Evolutionary conservation across 2,329 filamentous ascomycete genomes (phyloP).

Genomic region (Clonostachys rhizophaga): DNA sequence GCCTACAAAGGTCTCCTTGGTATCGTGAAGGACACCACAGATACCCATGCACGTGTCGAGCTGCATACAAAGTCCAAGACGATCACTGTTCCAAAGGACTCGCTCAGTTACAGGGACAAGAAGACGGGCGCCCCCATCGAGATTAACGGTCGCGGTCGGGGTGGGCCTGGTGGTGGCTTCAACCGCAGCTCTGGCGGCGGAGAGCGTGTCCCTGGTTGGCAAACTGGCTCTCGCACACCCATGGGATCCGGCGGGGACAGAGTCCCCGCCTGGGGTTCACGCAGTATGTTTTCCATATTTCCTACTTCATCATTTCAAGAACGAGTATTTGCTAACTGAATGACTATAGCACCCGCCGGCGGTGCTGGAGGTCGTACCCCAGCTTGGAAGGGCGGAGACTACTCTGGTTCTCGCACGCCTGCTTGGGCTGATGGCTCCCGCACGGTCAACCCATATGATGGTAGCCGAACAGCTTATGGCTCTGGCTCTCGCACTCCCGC

Average conservation of each 20-base stretch:
- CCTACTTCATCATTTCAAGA: not conserved
- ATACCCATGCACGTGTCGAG: conserved; percentile 81
- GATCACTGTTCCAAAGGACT: conserved; percentile 76
- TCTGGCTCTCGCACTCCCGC: conserved; percentile 67
- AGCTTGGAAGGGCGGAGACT: conserved; percentile 52
- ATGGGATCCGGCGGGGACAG: conserved; percentile 57
- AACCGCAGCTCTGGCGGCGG: conserved; percentile 11
- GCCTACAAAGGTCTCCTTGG: conserved; percentile 89
- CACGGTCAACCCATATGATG: conserved; percentile 67
- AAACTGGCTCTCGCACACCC: conserved; percentile 64
- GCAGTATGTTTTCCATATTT: conserved; percentile 47
- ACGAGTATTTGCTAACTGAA: not conserved
- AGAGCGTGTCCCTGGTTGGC: conserved; percentile 50
- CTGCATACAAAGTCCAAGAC: conserved; percentile 93
- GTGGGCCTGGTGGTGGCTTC: conserved; percentile 34
- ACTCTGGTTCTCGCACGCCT: conserved; percentile 59
- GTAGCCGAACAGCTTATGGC: conserved; percentile 74
- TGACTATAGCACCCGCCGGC: conserved; percentile 42
- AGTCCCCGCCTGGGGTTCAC: conserved; percentile 72
- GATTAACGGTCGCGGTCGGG: conserved; percentile 49
- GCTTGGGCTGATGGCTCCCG: conserved; percentile 65
- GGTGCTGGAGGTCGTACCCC: conserved; percentile 52
- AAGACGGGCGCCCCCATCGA: conserved; percentile 76
- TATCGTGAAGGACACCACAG: conserved; percentile 93
- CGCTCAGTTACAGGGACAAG: conserved; percentile 82